Evolutionary conservation across 345 rosid genomes (phyloP).

Genomic region (Acer negundo): DNA sequence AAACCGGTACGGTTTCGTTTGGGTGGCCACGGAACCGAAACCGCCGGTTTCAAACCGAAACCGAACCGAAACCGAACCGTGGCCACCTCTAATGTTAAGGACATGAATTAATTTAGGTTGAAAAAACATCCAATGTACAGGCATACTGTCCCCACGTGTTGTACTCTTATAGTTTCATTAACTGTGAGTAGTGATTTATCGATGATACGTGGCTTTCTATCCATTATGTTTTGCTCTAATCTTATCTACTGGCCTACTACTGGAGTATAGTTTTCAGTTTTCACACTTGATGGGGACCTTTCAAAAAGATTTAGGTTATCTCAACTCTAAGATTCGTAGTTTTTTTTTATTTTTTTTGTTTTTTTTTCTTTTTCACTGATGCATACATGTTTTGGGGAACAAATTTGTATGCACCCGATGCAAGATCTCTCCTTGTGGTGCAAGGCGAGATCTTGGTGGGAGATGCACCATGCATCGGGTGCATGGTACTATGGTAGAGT

Average conservation of each 20-base stretch:
- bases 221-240: background rate
- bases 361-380: background rate
- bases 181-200: slow-evolving; percentile 2
- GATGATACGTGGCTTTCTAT: slow-evolving; percentile 7
- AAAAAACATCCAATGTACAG: background rate
- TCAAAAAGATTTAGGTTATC: background rate
- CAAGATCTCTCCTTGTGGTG: too few species aligned
- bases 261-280: background rate
- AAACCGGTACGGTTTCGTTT: too few species aligned
- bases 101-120: slow-evolving; percentile 1
- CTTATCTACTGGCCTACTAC: slow-evolving; percentile 1
- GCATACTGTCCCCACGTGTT: background rate
- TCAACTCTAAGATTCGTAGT: background rate
- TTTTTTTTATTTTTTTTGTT: too few species aligned
- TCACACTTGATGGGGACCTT: slow-evolving; percentile 3
- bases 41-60: too few species aligned
- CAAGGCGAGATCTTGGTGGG: too few species aligned
- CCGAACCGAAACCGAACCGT: too few species aligned
- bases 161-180: slow-evolving; percentile 2
- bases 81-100: background rate
- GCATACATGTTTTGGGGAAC: background rate
- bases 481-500: too few species aligned
- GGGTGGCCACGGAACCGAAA: too few species aligned
- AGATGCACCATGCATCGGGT: too few species aligned
- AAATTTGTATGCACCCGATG: too few species aligned